phyloP scores from a whole-genome alignment of 2,329 filamentous ascomycete species.

The Fusarium pseudocircinatum region DNA sequence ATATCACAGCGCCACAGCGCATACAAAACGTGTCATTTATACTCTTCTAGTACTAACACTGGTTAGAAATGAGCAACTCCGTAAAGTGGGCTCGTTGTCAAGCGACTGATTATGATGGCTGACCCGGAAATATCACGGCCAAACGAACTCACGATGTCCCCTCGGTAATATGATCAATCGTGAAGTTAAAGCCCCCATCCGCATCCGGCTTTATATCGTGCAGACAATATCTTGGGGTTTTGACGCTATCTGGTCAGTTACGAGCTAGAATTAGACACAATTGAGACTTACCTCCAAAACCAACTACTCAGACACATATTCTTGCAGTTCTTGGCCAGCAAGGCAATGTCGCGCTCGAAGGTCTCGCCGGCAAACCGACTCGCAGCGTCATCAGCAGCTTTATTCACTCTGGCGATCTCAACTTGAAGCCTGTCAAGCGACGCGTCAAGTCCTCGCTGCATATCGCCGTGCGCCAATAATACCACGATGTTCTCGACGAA shows the following conservation, averaged over 20 bases:
- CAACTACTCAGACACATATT: neutral
- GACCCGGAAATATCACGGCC: neutral
- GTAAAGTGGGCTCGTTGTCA: neutral
- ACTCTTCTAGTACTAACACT: neutral
- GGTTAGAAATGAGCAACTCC: neutral
- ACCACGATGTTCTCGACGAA: neutral
- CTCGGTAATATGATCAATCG: neutral
- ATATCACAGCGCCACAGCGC: neutral
- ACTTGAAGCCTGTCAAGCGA: neutral
- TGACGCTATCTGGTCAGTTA: neutral
- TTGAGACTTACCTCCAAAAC: neutral
- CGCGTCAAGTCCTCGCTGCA: neutral
- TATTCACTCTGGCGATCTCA: neutral
- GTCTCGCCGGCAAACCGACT: neutral
- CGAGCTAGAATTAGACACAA: neutral
- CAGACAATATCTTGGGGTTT: neutral
- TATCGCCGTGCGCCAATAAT: neutral
- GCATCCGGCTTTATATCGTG: neutral
- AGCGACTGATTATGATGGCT: neutral
- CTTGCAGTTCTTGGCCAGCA: neutral
- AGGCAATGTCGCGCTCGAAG: neutral
- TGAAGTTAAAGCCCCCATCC: neutral
- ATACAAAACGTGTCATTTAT: neutral
- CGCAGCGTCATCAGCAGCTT: neutral
- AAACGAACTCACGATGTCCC: neutral